A percentile compares a stretch with the other conserved stretches of the same genome.
Conservation (phyloP, 495 filamentous ascomycete species). For the Hypoxylon cercidicola region DNA sequence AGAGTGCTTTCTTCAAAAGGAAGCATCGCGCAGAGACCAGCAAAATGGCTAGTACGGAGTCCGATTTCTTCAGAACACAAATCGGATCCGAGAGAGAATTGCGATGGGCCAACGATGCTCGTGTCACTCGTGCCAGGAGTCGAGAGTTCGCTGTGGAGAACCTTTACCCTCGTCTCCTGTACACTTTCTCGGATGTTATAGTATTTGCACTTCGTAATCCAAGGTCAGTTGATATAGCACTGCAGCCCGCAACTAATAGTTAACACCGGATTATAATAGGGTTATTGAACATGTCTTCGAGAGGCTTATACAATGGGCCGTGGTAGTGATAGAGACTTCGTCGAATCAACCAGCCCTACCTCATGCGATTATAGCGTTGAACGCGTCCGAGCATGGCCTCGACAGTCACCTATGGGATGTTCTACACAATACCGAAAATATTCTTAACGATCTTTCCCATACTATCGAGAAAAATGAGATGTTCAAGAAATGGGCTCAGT, state of each 20-base stretch:
- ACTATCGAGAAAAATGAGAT: conserved; percentile 1
- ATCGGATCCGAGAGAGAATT: conserved; percentile 8
- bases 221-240: not conserved
- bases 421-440: conserved; percentile 46
- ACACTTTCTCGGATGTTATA: conserved; percentile 62
- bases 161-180: conserved; percentile 61
- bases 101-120: conserved; percentile 49
- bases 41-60: too few species aligned
- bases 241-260: not conserved
- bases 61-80: too few species aligned
- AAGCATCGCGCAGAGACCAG: too few species aligned
- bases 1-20: not conserved
- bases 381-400: conserved; percentile 50
- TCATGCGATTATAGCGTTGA: conserved; percentile 61
- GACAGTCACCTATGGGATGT: conserved; percentile 54
- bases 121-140: conserved; percentile 39
- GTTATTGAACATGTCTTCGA: conserved; percentile 45
- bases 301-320: conserved; percentile 49
- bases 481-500: too few species aligned
- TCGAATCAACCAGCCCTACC: conserved; percentile 61
- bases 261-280: conserved; percentile 7
- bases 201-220: conserved; percentile 57
- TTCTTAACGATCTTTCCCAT: conserved; percentile 55
- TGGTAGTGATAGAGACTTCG: conserved; percentile 54
- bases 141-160: conserved; percentile 51